Percentiles rank a stretch among this genome's conserved stretches.
phyloP scores from a whole-genome alignment of 2,329 filamentous ascomycete species.

The Aspergillus versicolor region DNA sequence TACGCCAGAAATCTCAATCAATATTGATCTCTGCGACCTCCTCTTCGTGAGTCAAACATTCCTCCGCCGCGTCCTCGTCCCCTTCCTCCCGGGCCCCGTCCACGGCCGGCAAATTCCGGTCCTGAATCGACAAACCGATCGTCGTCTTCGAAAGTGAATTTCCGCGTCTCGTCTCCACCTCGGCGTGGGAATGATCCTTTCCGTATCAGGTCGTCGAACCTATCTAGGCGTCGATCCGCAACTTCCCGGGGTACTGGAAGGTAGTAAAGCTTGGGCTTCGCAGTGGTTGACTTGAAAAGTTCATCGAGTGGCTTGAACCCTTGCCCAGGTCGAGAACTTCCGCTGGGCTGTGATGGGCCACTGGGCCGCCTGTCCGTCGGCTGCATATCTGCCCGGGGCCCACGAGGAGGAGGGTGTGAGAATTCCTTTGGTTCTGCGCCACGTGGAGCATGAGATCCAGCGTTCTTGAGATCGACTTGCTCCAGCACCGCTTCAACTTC shows the following conservation, averaged over 20 bases:
- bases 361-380: constrained; percentile 28
- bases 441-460: constrained; percentile 17
- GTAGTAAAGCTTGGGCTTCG: constrained; percentile 66
- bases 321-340: constrained; percentile 30
- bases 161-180: constrained; percentile 58
- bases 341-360: constrained; percentile 17
- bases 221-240: constrained; percentile 63
- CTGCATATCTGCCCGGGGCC: constrained; percentile 24
- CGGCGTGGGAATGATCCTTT: constrained; percentile 37
- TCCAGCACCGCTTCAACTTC: constrained; percentile 59
- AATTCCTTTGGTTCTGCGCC: constrained; percentile 17
- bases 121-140: constrained; percentile 70
- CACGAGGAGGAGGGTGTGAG: constrained; percentile 23
- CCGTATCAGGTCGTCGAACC: constrained; percentile 48
- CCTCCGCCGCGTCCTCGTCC: constrained; percentile 31
- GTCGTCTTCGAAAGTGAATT: constrained; percentile 70
- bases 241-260: constrained; percentile 65
- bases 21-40: constrained; percentile 11
- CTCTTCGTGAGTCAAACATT: constrained; percentile 24
- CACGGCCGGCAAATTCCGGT: constrained; percentile 55
- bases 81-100: constrained; percentile 27
- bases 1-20: constrained; percentile 5
- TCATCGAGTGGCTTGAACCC: constrained; percentile 60
- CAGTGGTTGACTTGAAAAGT: constrained; percentile 58
- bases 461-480: constrained; percentile 40